Conservation (phyloP, 1,139 yeast genomes). For the Candida sp. region DNA sequence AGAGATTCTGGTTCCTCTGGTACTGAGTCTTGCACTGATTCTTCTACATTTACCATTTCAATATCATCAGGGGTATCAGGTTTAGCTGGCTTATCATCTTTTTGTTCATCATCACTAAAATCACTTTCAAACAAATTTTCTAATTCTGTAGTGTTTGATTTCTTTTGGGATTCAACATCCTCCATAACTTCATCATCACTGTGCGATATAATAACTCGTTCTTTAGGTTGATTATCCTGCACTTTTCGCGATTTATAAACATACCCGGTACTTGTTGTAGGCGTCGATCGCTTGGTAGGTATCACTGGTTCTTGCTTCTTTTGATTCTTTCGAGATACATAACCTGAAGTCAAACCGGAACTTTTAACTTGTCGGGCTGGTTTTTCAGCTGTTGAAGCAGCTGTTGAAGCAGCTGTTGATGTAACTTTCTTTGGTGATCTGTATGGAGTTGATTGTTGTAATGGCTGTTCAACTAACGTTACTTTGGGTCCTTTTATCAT, state of each 20-base stretch:
- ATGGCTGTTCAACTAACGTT: conserved; percentile 7
- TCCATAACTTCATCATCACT: conserved; percentile 14
- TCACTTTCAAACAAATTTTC: conserved; percentile 15
- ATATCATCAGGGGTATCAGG: conserved; percentile 5
- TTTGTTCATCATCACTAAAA: conserved; percentile 14
- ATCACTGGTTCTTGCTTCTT: conserved; percentile 7
- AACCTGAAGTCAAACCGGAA: conserved; percentile 20
- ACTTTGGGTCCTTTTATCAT: conserved; percentile 34
- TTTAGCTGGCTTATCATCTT: conserved; percentile 4
- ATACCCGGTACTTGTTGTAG: conserved; percentile 15
- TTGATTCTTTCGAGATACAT: conserved; percentile 24
- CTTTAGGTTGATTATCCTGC: conserved; percentile 28
- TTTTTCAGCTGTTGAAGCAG: conserved; percentile 3
- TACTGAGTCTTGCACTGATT: conserved; percentile 2
- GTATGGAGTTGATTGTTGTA: conserved; percentile 1
- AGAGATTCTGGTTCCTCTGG: background rate
- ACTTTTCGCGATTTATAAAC: conserved; percentile 39
- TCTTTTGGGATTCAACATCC: conserved; percentile 7
- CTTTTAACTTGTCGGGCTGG: conserved; percentile 9
- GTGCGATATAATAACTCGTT: conserved; percentile 32
- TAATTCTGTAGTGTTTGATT: conserved; percentile 10
- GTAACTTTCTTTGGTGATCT: conserved; percentile 1
- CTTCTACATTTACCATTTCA: conserved; percentile 6
- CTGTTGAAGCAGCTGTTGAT: conserved; percentile 4
- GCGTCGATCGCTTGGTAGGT: conserved; percentile 9